Base-by-base conservation (phyloP, 345 rosid species). In the Camelina laxa region DNA sequence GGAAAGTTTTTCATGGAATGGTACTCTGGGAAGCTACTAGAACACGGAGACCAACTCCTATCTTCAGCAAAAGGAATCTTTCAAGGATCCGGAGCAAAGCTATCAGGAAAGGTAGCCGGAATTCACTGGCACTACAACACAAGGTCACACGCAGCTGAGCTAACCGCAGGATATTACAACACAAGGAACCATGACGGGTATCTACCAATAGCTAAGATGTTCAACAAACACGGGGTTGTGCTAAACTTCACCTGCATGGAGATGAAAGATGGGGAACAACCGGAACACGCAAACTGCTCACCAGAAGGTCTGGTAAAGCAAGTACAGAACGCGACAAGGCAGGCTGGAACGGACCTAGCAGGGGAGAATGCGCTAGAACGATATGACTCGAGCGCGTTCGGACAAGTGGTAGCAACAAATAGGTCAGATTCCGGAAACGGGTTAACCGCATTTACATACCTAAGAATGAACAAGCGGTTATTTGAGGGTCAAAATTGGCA, bases 211-310 rank as follows among this genome's bases (percentile, higher is more conserved):
- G 97, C 99, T 67, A 76, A 38, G 55, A 89, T 87, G 87, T 84
- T 92, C 73, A 74, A 82, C 54, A 90, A 86, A 75, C 81, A 92
- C 38, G 89, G 84, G 6, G 93, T 83, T 44, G 87, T 89, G 16
- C 71, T 88, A 17, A 91, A 95, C 82, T 95, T 92, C 87, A 95
- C 99, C 65, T 95, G 97, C 92, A 91, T 92, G 97, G 99, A 95
- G 73, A 90, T 90, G 97, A 85, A 80, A 77, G 97, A 91, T 55
- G 79, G 80, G 1, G 91, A 91, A 54, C 97, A 91, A 72, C 96
- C 93, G 0, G 84, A 74, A 39, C 47, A 83, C 51, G 96, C 96
- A 20, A 85, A 87, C 55, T 90, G 97, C 81, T 95, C 99, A 0
- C 97, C 99, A 0, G 91, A 91, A 87, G 97, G 97, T 48, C 82